Base-by-base conservation (phyloP, 768 basidiomycete species). In the Macrolepiota dolichaula region DNA sequence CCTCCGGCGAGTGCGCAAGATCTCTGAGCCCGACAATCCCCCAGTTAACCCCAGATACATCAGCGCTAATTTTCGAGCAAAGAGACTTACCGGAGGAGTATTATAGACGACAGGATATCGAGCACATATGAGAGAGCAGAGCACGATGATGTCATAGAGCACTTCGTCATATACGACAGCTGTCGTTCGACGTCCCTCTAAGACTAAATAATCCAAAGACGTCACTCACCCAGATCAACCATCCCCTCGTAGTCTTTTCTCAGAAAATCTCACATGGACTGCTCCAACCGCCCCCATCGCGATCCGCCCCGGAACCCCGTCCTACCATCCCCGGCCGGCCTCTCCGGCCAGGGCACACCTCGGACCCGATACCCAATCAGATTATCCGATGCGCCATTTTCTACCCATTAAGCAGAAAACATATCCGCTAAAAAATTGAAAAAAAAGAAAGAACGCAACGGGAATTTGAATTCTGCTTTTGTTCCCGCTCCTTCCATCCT, bases 121-220 rank as follows among this genome's bases (percentile, higher is more conserved):
- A 57, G 56, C 56, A 49, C 12, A 19, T 29, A 46, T 12, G 35
- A 27, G 22, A 42, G 19, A n/a, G 35, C 40, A 46, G 56, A 57
- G 56, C 56, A 57, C 19, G 25, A 54, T 54, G 52, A 54, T 54
- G 52, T 42, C 47, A 57, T 57, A 37, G 29, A 40, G 29, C 37
- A 7, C n/a, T 44, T 50, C 47, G 29, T 32, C 29, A 32, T 32
- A 32, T 32, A 7, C 29, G 29, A 32, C 29, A 32, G 15, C 46
- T 32, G 46, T 57, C 35, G 22, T 50, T 50, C 50, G 56, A 57
- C 47, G 50, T 50, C 47, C 47, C 13, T 35, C 22, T 37, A 55
- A 11, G 32, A 4, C 32, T 27, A 40, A n/a, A 25, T 9, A 24
- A 25, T 9, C 4, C 6, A 27, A n/a, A 15, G 38, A 55, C 54